phyloP scores from a whole-genome alignment of 768 basidiomycete genomes.

The Rhizopogon sp. region DNA sequence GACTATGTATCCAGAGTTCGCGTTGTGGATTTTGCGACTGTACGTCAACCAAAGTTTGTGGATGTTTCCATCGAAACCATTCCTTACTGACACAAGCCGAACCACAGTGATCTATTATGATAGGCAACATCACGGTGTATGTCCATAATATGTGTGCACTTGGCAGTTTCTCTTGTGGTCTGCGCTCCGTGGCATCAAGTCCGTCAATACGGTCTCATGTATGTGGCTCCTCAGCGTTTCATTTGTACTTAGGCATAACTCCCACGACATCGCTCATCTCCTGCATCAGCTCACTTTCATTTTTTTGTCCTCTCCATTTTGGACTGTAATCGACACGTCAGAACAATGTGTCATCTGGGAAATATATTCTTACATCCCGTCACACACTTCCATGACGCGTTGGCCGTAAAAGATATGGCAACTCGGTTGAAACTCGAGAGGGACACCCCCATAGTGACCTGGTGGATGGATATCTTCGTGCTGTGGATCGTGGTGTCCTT shows the following conservation, averaged over 20 bases:
- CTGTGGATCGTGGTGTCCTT: neutral
- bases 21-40: neutral
- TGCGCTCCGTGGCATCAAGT: neutral
- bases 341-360: neutral
- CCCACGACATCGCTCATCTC: neutral
- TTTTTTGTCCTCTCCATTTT: constrained; percentile 3
- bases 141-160: neutral
- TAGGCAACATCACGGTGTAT: neutral
- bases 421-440: constrained; percentile 3
- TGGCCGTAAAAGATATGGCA: constrained; percentile 4
- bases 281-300: constrained; percentile 3
- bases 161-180: neutral
- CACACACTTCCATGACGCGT: constrained; percentile 1
- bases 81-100: neutral
- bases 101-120: neutral
- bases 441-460: neutral
- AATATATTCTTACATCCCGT: constrained; percentile 1
- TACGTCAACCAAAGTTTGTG: no score
- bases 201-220: neutral
- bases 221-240: neutral
- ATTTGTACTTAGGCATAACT: neutral
- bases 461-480: neutral
- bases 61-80: neutral
- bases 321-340: neutral
- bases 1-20: neutral